Evolutionary conservation across 106 monocot genomes (phyloP), one percentile per base, ranked within the genome.

Genomic region (Dioscorea zingiberensis): DNA sequence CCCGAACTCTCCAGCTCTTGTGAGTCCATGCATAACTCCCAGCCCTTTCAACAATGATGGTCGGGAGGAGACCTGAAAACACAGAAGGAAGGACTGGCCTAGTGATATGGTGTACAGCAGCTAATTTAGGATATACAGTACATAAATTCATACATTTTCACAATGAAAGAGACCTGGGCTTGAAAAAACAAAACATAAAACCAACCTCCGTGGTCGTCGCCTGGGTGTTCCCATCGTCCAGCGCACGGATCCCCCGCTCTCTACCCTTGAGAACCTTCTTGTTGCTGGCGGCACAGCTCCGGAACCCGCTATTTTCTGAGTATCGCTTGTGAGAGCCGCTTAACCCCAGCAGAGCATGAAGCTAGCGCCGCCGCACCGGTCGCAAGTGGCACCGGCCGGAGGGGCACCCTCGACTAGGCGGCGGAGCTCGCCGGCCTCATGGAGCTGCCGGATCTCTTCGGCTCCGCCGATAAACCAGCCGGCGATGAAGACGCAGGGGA

Each of bases 21-120:
- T 97, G 91, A 58, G 59, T 64, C 95, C 95, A 97, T 2, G 95
- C 95, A 88, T 74, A 92, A 70, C 76, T 86, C 22, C 95, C 95
- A 62, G 95, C 95, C 76, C 95, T 88, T 77, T 97, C 95, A 76
- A 92, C 95, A 28, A 97, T 86, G 71, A 97, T 97, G 44, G 95
- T 97, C 14, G 91, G 25, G 95, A 97, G 49, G 95, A 97, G 27
- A 97, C 91, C 95, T 95, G 67, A 69, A n/a, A n/a, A n/a, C n/a
- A n/a, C n/a, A n/a, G n/a, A n/a, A n/a, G n/a, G n/a, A n/a, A n/a
- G n/a, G n/a, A n/a, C n/a, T n/a, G n/a, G n/a, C n/a, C n/a, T n/a
- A n/a, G n/a, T n/a, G n/a, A n/a, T n/a, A n/a, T n/a, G n/a, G n/a
- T n/a, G n/a, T n/a, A n/a, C n/a, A n/a, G n/a, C n/a, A n/a, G n/a